These are phyloP conservation scores for Suhomyces emberorum DNA, from an alignment of 805 yeast genomes.

Conservation along the genomic window DNA sequence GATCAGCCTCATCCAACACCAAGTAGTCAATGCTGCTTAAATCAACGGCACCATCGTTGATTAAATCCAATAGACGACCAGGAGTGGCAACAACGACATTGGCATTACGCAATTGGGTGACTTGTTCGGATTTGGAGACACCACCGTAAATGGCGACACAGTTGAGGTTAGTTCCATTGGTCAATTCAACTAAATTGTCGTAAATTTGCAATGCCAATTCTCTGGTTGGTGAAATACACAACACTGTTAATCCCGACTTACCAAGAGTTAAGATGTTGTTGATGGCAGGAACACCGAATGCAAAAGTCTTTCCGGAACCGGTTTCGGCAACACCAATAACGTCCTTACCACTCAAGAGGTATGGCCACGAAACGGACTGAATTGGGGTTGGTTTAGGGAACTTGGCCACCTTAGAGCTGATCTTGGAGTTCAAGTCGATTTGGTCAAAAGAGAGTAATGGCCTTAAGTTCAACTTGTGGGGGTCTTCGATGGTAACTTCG, in stretches of 20 bases:
- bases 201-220: constrained; percentile 93
- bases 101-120: constrained; percentile 59
- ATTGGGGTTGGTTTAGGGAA: constrained; percentile 94
- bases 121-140: constrained; percentile 92
- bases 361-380: constrained; percentile 95
- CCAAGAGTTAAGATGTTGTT: constrained; percentile 53
- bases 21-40: constrained; percentile 67
- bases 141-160: constrained; percentile 95
- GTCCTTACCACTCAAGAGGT: constrained; percentile 69
- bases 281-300: constrained; percentile 97
- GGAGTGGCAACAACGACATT: constrained; percentile 95
- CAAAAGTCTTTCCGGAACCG: constrained; percentile 96
- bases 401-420: constrained; percentile 59
- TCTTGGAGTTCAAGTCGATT: constrained; percentile 49
- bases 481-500: constrained; percentile 79
- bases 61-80: constrained; percentile 89
- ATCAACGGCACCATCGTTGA: constrained; percentile 82
- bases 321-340: constrained; percentile 98
- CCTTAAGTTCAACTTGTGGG: constrained; percentile 46
- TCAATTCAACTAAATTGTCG: constrained; percentile 71
- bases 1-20: constrained; percentile 95
- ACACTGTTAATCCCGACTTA: constrained; percentile 60
- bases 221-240: constrained; percentile 94
- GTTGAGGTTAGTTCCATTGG: constrained; percentile 57
- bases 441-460: constrained; percentile 72